Percentiles rank a stretch among this genome's conserved stretches.
Evolutionary conservation across 352 stramenopile genomes (phyloP).

Genomic region (Globisporangium echinulatum): DNA sequence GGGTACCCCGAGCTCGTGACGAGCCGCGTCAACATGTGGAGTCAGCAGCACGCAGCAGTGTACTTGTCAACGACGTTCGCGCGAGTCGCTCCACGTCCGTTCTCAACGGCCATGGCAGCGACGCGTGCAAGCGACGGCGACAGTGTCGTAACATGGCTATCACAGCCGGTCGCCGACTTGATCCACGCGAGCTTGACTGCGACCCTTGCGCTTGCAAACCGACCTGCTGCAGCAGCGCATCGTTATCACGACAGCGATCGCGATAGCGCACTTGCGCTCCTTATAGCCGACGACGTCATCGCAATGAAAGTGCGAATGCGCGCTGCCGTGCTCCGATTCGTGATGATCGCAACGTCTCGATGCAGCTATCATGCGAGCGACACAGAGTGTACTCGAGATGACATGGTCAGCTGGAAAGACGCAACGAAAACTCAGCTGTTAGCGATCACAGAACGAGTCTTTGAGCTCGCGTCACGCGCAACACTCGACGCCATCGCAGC

Average conservation of each 20-base stretch:
- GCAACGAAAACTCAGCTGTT: not conserved
- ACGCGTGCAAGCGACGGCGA: not conserved
- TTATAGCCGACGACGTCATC: not conserved
- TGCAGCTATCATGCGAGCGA: too few species aligned
- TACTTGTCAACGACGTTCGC: not conserved
- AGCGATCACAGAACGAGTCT: conserved; percentile 14
- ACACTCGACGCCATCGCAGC: conserved; percentile 9
- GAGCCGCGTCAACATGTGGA: not conserved
- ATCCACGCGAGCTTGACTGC: not conserved
- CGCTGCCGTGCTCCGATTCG: conserved; percentile 20
- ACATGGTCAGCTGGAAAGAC: not conserved
- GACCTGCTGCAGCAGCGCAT: not conserved
- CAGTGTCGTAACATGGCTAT: not conserved
- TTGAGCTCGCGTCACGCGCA: conserved; percentile 20
- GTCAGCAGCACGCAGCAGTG: not conserved
- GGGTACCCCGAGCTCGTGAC: conserved; percentile 7
- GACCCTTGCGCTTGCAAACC: not conserved
- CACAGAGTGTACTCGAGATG: not conserved
- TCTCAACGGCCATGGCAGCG: conserved; percentile 1
- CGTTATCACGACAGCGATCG: not conserved
- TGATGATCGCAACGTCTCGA: conserved; percentile 1
- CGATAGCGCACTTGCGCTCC: not conserved
- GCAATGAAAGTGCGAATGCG: conserved; percentile 11
- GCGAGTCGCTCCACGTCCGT: not conserved
- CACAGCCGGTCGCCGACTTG: not conserved